Conservation (phyloP, 805 yeast genomes). For the Sugiyamaella floridensis region DNA sequence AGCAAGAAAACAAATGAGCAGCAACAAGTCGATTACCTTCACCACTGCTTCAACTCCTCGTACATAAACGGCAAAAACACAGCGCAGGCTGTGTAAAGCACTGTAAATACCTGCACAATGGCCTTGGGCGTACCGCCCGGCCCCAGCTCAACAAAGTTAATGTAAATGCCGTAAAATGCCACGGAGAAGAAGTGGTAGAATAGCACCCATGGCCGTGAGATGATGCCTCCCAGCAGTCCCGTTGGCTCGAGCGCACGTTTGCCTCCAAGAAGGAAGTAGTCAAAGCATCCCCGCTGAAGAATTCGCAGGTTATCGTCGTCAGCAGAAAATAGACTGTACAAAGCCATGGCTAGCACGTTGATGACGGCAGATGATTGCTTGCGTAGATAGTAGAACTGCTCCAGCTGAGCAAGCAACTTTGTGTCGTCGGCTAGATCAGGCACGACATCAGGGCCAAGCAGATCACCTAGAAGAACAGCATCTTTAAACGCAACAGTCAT, state of each 20-base stretch:
- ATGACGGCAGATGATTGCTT: slow-evolving; percentile 76
- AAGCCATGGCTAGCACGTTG: slow-evolving; percentile 84
- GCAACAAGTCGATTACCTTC: not conserved
- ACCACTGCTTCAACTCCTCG: slow-evolving; percentile 24
- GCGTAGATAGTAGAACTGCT: slow-evolving; percentile 68
- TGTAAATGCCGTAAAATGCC: slow-evolving; percentile 72
- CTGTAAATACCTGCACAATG: slow-evolving; percentile 57
- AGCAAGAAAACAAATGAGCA: slow-evolving; percentile 18
- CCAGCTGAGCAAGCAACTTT: slow-evolving; percentile 48
- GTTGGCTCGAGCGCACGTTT: slow-evolving; percentile 71
- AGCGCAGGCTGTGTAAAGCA: slow-evolving; percentile 63
- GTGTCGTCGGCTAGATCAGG: slow-evolving; percentile 53
- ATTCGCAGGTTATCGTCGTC: slow-evolving; percentile 52
- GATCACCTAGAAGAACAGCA: slow-evolving; percentile 57
- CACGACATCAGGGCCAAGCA: slow-evolving; percentile 49
- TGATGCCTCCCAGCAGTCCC: slow-evolving; percentile 72
- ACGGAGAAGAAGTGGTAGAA: slow-evolving; percentile 86
- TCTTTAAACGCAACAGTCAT: slow-evolving; percentile 97
- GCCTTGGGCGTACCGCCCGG: slow-evolving; percentile 62
- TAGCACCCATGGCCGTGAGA: slow-evolving; percentile 65
- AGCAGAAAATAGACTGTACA: slow-evolving; percentile 87
- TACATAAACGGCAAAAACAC: slow-evolving; percentile 74
- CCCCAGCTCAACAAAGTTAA: slow-evolving; percentile 65
- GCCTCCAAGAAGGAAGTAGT: slow-evolving; percentile 81
- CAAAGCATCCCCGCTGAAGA: slow-evolving; percentile 83